phyloP scores from a whole-genome alignment of 768 basidiomycete genomes.

The Boletus subparvulus region DNA sequence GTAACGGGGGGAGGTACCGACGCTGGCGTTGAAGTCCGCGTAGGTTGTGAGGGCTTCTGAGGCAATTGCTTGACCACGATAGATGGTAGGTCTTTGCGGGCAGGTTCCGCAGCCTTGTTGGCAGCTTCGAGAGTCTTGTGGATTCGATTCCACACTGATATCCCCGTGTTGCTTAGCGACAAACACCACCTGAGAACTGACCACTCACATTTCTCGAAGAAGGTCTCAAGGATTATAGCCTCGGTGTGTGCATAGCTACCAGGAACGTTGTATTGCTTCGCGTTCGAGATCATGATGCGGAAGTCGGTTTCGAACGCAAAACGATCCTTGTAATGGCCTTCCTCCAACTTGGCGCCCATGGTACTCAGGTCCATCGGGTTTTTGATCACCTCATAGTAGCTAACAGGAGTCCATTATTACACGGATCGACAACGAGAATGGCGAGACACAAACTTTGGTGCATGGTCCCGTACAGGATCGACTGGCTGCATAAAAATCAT shows the following conservation, averaged over 20 bases:
- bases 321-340: slow-evolving; percentile 82
- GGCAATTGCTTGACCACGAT: slow-evolving; percentile 24
- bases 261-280: slow-evolving; percentile 77
- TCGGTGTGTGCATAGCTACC: slow-evolving; percentile 74
- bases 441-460: slow-evolving; percentile 61
- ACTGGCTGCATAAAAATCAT: slow-evolving; percentile 82
- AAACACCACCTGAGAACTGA: slow-evolving; percentile 1
- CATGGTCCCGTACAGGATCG: slow-evolving; percentile 92
- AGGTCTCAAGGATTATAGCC: slow-evolving; percentile 69
- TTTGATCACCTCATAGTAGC: slow-evolving; percentile 89
- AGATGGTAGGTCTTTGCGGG: slow-evolving; percentile 25
- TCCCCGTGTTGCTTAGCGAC: slow-evolving; percentile 3
- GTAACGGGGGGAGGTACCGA: slow-evolving; percentile 13
- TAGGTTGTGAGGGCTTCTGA: slow-evolving; percentile 17
- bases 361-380: slow-evolving; percentile 95
- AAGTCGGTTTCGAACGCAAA: slow-evolving; percentile 86
- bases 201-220: slow-evolving; percentile 82
- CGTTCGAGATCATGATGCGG: slow-evolving; percentile 83
- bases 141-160: slow-evolving; percentile 81
- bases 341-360: slow-evolving; percentile 81
- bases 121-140: slow-evolving; percentile 77
- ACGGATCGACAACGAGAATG: slow-evolving; percentile 4
- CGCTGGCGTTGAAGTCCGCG: slow-evolving; percentile 6
- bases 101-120: slow-evolving; percentile 42
- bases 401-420: slow-evolving; percentile 29